A percentile compares a stretch with the other conserved stretches of the same genome.
phyloP scores from a whole-genome alignment of 2,329 filamentous ascomycete species.

The Akanthomyces dipterigenus region DNA sequence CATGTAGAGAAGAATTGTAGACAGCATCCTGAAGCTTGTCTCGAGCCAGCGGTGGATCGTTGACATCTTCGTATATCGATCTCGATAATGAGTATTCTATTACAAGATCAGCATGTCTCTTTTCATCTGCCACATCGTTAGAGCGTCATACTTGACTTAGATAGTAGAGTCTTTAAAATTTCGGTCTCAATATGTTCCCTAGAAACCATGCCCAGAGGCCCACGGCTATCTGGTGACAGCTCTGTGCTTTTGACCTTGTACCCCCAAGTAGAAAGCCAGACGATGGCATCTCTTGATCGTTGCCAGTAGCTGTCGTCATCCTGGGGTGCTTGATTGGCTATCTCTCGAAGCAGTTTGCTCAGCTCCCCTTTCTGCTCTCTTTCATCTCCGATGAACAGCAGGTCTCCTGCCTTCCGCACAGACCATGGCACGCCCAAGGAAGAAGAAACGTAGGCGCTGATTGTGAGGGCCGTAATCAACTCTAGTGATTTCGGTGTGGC shows the following conservation, averaged over 20 bases:
- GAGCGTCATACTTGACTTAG: constrained; percentile 47
- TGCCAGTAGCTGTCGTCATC: constrained; percentile 60
- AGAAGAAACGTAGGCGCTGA: constrained; percentile 52
- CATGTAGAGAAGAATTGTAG: constrained; percentile 56
- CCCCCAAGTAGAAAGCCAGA: constrained; percentile 72
- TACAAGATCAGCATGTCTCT: constrained; percentile 7
- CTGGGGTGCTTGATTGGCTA: constrained; percentile 43
- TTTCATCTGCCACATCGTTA: background rate
- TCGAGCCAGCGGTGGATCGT: constrained; percentile 41
- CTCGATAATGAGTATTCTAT: constrained; percentile 56
- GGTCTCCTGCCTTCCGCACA: constrained; percentile 50
- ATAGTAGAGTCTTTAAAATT: constrained; percentile 61
- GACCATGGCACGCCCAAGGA: constrained; percentile 43
- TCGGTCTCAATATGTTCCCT: constrained; percentile 61
- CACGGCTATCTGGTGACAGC: constrained; percentile 39
- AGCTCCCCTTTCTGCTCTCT: constrained; percentile 58
- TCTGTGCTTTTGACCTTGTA: constrained; percentile 29
- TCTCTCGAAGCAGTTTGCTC: constrained; percentile 48
- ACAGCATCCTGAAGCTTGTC: constrained; percentile 53
- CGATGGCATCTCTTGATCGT: constrained; percentile 52
- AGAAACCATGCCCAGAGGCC: constrained; percentile 56
- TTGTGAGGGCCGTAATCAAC: constrained; percentile 56
- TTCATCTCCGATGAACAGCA: constrained; percentile 56
- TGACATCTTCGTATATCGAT: constrained; percentile 52
- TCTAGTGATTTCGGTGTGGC: constrained; percentile 49